Conservation (phyloP, 2,329 filamentous ascomycete species). For the Alternaria novae-zelandiae region DNA sequence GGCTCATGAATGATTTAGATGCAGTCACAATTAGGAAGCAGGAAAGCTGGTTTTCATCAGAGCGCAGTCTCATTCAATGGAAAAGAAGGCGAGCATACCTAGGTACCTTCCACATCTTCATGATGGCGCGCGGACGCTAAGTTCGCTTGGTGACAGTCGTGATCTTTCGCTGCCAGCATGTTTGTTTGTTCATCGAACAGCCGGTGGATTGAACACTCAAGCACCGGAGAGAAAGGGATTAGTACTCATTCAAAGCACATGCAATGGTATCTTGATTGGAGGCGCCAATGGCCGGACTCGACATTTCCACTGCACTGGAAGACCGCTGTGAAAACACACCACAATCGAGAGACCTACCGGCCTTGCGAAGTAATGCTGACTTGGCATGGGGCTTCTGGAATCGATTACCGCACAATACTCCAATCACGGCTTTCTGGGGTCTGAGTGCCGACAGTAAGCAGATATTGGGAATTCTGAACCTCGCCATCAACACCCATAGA, state of each 20-base stretch:
- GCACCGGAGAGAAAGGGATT: background rate
- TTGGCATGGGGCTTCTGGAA: conserved; percentile 12
- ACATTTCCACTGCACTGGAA: background rate
- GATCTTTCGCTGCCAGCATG: background rate
- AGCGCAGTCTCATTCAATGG: background rate
- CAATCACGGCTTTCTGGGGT: background rate
- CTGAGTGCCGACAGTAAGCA: background rate
- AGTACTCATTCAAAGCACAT: background rate
- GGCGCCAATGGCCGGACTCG: background rate
- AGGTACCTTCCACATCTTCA: background rate
- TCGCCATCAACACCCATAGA: background rate
- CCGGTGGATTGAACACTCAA: background rate
- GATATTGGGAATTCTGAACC: background rate
- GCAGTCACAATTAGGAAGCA: background rate
- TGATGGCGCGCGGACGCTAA: background rate
- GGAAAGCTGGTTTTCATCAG: background rate
- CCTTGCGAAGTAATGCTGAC: background rate
- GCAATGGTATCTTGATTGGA: no score
- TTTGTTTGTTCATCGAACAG: background rate
- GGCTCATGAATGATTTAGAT: accelerated
- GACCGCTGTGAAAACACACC: background rate
- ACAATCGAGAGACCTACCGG: background rate
- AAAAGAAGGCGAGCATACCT: background rate
- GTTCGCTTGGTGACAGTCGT: background rate
- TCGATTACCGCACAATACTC: background rate